Base-by-base conservation (phyloP, 2,329 filamentous ascomycete genomes). In the Ceratocystis harringtonii region DNA sequence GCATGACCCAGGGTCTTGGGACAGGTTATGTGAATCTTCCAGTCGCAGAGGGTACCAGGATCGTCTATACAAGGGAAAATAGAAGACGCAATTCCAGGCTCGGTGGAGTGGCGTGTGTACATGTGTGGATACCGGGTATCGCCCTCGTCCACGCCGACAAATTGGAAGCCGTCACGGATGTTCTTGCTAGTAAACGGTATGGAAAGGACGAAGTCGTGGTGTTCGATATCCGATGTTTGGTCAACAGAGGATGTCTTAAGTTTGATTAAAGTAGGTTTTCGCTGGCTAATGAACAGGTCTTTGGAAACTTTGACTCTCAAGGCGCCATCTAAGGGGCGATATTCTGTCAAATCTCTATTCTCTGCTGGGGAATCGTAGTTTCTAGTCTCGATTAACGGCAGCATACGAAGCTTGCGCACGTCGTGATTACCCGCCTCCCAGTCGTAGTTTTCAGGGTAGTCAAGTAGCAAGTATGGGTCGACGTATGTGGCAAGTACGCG, bases 51-150 rank as follows among this genome's bases (percentile, higher is more conserved):
- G 66, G 89, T 86, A 43, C 85, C 85, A 28, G 88, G 84, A 72
- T 95, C 89, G 73, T 99, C 94, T 63, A 97, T 81, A 73, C 94
- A 97, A 0, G 94, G 94, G 71, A 99, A 99, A 30, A 97, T 84
- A 70, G 87, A 92, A 60, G 86, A 92, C 0, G 90, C 86, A 19
- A 85, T 86, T 36, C 92, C 91, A 0, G 90, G 84, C 68, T 89
- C 86, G 52, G 87, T 78, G 1, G 87, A 88, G 71, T 92, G 91
- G 50, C 86, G 87, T 0, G 92, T 95, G 74, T 95, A 99, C 61
- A 89, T 86, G 76, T 99, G 92, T 0, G 94, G 91, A 73, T 92
- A 99, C 68, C 92, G 84, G 65, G 80, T 80, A 73, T 96, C 92
- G 62, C 86, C 83, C 66, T 86, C 85, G 57, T 90, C 85, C 45